Conservation (phyloP, 768 basidiomycete genomes). For the Lactifluus subvellereus region DNA sequence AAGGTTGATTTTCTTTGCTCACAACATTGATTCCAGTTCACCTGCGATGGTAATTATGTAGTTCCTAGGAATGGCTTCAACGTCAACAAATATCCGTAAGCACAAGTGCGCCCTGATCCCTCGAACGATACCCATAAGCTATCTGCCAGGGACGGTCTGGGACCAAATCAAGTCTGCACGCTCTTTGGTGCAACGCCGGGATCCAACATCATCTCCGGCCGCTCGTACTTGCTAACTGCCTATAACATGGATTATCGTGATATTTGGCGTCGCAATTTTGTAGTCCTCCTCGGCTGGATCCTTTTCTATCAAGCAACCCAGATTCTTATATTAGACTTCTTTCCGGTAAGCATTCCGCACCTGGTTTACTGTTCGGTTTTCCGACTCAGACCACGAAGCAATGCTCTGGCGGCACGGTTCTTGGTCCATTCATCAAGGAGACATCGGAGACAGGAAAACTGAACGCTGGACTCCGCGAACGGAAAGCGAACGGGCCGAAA, state of each 20-base stretch:
- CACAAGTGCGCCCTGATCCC: slow-evolving; percentile 25
- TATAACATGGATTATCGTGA: slow-evolving; percentile 46
- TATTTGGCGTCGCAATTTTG: slow-evolving; percentile 62
- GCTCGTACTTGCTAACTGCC: slow-evolving; percentile 52
- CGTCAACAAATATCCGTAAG: slow-evolving; percentile 56
- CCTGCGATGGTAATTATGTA: slow-evolving; percentile 60
- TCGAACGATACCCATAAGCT: background rate
- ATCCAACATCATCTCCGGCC: slow-evolving; percentile 48
- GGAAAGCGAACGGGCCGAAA: slow-evolving; percentile 39
- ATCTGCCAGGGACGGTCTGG: slow-evolving; percentile 37
- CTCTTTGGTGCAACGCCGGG: slow-evolving; percentile 61
- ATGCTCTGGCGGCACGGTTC: slow-evolving; percentile 21
- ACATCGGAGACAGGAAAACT: slow-evolving; percentile 45
- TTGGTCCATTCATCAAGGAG: slow-evolving; percentile 58
- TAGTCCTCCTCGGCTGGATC: slow-evolving; percentile 67
- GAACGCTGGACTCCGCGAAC: slow-evolving; percentile 49
- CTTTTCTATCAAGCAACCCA: slow-evolving; percentile 66
- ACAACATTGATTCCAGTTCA: slow-evolving; percentile 36
- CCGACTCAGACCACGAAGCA: background rate
- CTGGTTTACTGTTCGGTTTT: background rate
- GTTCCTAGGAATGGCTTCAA: slow-evolving; percentile 59
- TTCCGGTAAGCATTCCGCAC: slow-evolving; percentile 42
- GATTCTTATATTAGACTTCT: slow-evolving; percentile 57
- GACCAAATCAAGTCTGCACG: slow-evolving; percentile 73
- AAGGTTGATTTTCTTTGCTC: background rate